These are phyloP conservation scores for Alternaria gaisen DNA, from an alignment of 2,329 filamentous ascomycete species.

Conservation along the genomic window DNA sequence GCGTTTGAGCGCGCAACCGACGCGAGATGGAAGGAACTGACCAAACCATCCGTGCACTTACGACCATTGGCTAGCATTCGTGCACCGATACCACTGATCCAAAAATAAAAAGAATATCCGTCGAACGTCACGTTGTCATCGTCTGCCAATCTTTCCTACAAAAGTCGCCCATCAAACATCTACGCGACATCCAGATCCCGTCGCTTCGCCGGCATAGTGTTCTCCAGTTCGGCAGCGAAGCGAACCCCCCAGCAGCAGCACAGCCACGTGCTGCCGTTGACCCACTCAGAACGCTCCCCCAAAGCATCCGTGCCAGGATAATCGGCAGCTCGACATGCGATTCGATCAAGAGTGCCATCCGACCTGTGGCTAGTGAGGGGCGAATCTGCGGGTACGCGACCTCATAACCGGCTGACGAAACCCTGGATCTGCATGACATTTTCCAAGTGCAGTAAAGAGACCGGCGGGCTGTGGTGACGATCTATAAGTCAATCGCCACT, in stretches of 20 bases:
- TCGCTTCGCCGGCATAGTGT: slow-evolving; percentile 19
- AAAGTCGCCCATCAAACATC: slow-evolving; percentile 7
- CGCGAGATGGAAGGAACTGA: neutral
- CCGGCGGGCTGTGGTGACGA: slow-evolving; percentile 34
- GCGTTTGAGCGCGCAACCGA: neutral
- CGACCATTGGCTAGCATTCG: neutral
- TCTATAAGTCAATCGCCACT: slow-evolving; percentile 33
- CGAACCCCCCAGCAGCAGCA: slow-evolving; percentile 9
- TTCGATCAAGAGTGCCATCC: slow-evolving; percentile 28
- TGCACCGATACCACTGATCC: slow-evolving; percentile 7
- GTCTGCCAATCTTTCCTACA: slow-evolving; percentile 3
- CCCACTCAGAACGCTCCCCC: slow-evolving; percentile 12
- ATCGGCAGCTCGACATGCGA: slow-evolving; percentile 20
- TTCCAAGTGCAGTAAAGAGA: slow-evolving; percentile 24
- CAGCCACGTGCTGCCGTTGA: slow-evolving; percentile 17
- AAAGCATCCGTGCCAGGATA: slow-evolving; percentile 6
- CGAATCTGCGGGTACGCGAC: slow-evolving; percentile 21
- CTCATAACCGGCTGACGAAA: slow-evolving; percentile 21
- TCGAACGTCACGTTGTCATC: slow-evolving; percentile 9
- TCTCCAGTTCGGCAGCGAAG: slow-evolving; percentile 22
- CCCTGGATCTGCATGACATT: slow-evolving; percentile 38
- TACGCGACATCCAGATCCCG: slow-evolving; percentile 15
- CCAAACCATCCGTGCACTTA: neutral
- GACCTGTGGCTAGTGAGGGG: slow-evolving; percentile 44
- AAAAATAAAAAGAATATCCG: slow-evolving; percentile 13